A percentile compares a stretch with the other conserved stretches of the same genome.
phyloP scores from a whole-genome alignment of 176 grass and related monocot genomes.

The Elaeis guineensis region DNA sequence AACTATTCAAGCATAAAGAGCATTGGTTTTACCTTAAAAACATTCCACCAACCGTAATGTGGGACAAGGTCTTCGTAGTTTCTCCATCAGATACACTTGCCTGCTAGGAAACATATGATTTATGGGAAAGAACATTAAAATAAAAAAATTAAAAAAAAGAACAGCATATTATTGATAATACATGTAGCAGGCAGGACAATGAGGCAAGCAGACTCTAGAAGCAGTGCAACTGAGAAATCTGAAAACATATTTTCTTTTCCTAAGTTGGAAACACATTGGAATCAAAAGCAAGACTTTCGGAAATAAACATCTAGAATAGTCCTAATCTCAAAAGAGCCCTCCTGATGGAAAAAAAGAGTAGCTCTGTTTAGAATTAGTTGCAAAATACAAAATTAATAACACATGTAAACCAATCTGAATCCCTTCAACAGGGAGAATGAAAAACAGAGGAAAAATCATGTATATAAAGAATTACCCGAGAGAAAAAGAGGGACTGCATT shows the following conservation, averaged over 20 bases:
- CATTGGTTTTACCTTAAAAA: constrained; percentile 73
- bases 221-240: too few species aligned
- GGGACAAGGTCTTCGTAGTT: constrained; percentile 74
- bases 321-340: too few species aligned
- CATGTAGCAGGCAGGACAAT: not conserved
- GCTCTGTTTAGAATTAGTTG: too few species aligned
- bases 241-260: too few species aligned
- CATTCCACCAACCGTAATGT: constrained; percentile 76
- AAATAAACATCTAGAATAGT: too few species aligned
- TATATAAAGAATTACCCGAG: constrained; percentile 51
- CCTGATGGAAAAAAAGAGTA: too few species aligned
- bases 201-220: too few species aligned
- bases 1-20: constrained; percentile 15
- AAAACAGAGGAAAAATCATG: constrained; percentile 1
- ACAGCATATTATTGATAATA: not conserved
- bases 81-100: constrained; percentile 77
- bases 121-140: not conserved
- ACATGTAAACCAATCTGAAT: too few species aligned
- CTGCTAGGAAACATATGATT: constrained; percentile 31
- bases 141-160: not conserved
- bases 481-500: constrained; percentile 96
- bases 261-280: too few species aligned
- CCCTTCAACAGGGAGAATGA: too few species aligned
- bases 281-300: too few species aligned
- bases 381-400: too few species aligned